Percentiles rank a stretch among this genome's conserved stretches.
phyloP scores from a whole-genome alignment of 2,329 filamentous ascomycete genomes.

The Drechslerella coelobrocha region DNA sequence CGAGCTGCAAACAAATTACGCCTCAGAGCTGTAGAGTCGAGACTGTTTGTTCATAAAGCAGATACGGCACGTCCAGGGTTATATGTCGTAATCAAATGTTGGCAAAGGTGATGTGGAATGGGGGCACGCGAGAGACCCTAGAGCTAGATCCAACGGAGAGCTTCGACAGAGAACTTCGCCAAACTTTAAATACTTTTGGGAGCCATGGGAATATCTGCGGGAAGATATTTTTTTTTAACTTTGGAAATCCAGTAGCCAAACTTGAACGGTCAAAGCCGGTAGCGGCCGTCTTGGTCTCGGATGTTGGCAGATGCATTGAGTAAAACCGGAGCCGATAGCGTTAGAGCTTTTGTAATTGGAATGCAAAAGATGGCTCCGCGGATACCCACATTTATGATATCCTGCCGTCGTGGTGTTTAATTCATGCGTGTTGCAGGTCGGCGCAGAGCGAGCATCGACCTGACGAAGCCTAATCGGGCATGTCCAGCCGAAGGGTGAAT shows the following conservation, averaged over 20 bases:
- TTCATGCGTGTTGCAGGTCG: not conserved
- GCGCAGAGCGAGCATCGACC: slow-evolving; percentile 2
- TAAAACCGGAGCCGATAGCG: slow-evolving; percentile 7
- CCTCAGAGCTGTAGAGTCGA: too few species aligned
- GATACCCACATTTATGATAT: not conserved
- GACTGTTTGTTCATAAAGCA: too few species aligned
- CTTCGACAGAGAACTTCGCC: too few species aligned
- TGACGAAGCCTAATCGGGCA: slow-evolving; percentile 16
- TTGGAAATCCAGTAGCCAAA: too few species aligned
- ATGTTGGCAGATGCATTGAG: slow-evolving; percentile 13
- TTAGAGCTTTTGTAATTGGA: slow-evolving; percentile 14
- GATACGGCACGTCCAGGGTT: too few species aligned
- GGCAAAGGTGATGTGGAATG: too few species aligned
- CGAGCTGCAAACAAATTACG: too few species aligned
- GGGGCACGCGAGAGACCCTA: too few species aligned
- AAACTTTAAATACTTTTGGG: slow-evolving; percentile 47
- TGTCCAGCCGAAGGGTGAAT: slow-evolving; percentile 39
- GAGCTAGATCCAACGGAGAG: too few species aligned
- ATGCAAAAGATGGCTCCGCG: slow-evolving; percentile 3
- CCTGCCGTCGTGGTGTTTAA: not conserved
- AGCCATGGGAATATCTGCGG: slow-evolving; percentile 9
- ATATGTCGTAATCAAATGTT: too few species aligned
- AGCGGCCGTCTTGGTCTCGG: slow-evolving; percentile 8
- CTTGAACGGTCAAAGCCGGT: slow-evolving; percentile 31
- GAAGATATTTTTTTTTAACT: slow-evolving; percentile 36